These are phyloP conservation scores for Amauroascus niger DNA, from an alignment of 2,329 filamentous ascomycete genomes.

Conservation along the genomic window DNA sequence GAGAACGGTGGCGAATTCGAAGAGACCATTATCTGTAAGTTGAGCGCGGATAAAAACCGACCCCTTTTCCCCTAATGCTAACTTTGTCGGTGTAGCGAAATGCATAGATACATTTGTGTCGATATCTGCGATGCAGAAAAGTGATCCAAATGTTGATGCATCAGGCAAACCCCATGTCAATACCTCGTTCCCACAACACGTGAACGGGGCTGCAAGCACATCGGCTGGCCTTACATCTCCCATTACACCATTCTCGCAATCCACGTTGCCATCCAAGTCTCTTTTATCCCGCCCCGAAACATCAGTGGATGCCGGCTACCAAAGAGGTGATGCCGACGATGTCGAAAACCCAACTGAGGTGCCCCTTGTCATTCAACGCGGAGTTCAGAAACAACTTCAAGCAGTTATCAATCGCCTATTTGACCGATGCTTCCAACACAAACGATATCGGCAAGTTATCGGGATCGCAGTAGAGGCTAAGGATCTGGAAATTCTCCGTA, in stretches of 20 bases:
- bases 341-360: conserved; percentile 46
- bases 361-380: conserved; percentile 58
- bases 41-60: not conserved
- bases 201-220: conserved; percentile 55
- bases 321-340: conserved; percentile 48
- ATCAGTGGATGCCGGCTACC: conserved; percentile 47
- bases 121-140: conserved; percentile 54
- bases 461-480: conserved; percentile 94
- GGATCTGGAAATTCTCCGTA: conserved; percentile 75
- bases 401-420: conserved; percentile 81
- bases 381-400: conserved; percentile 71
- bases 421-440: conserved; percentile 74
- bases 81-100: conserved; percentile 50
- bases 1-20: conserved; percentile 90
- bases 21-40: conserved; percentile 83
- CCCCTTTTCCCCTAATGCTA: not conserved
- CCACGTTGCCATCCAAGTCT: conserved; percentile 84
- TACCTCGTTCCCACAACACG: conserved; percentile 63
- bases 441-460: conserved; percentile 88
- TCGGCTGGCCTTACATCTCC: conserved; percentile 66
- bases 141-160: conserved; percentile 41
- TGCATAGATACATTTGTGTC: conserved; percentile 97
- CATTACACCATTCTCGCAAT: conserved; percentile 91
- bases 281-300: conserved; percentile 74
- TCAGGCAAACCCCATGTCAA: conserved; percentile 56